Percentiles rank a stretch among this genome's conserved stretches.
Evolutionary conservation across 768 basidiomycete genomes (phyloP).

Genomic region (Hericium coralloides): DNA sequence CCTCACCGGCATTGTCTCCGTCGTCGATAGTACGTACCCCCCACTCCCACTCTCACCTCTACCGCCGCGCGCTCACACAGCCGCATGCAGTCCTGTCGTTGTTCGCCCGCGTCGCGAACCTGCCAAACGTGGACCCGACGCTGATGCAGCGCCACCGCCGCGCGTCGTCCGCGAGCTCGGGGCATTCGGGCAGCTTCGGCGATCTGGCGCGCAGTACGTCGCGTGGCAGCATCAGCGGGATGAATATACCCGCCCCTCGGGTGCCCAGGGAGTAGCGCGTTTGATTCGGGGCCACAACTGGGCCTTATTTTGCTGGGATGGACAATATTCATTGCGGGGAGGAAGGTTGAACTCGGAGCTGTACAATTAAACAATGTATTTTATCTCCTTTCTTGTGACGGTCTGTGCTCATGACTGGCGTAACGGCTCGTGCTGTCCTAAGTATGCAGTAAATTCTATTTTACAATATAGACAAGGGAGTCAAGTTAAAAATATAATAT

Average conservation of each 20-base stretch:
- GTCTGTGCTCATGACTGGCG: too few species aligned
- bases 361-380: too few species aligned
- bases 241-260: neutral
- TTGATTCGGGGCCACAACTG: too few species aligned
- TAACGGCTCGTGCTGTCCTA: too few species aligned
- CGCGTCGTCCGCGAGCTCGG: slow-evolving; percentile 55
- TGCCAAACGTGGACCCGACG: slow-evolving; percentile 68
- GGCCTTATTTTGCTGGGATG: too few species aligned
- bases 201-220: slow-evolving; percentile 8
- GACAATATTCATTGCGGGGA: too few species aligned
- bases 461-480: too few species aligned
- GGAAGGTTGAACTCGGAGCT: too few species aligned
- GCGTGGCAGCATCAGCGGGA: slow-evolving; percentile 5
- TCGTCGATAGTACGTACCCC: slow-evolving; percentile 60
- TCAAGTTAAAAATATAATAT: too few species aligned
- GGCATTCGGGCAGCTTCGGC: slow-evolving; percentile 9
- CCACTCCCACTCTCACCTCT: neutral
- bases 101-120: slow-evolving; percentile 67
- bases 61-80: neutral
- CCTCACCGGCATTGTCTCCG: slow-evolving; percentile 70
- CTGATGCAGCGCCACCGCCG: slow-evolving; percentile 74
- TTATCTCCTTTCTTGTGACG: too few species aligned
- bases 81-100: slow-evolving; percentile 54
- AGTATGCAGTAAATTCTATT: too few species aligned
- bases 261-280: too few species aligned